Evolutionary conservation across 257 asterid species (phyloP), one percentile per base, ranked within the genome.

Genomic region (Scutellaria barbata): DNA sequence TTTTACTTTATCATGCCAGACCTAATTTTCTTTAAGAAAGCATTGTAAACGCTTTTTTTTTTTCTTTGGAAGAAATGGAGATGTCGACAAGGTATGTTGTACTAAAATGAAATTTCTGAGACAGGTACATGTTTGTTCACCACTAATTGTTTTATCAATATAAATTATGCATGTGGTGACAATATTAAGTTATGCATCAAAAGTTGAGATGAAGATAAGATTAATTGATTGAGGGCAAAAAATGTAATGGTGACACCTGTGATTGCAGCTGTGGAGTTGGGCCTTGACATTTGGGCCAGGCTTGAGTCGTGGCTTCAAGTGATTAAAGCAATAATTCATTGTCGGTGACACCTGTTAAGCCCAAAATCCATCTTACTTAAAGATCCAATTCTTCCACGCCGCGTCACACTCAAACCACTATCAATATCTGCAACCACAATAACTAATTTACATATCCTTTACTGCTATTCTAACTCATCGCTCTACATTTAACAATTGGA

Each of bases 1-100:
- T 64, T 64, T 76, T 80, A 70, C 43, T 71, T 71, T 67, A 54
- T 82, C 89, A 85, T 82, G 87, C 80, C 47, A 69, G 83, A 9
- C 81, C 83, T 63, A 57, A 68, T 80, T 76, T 82, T 78, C 83
- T 67, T 25, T 42, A 13, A 14, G 8, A 55, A 73, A 22, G 25
- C 25, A 22, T 22, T 22, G 2, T 22, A 22, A 22, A 20, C 1
- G 25, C 25, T 1, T 22, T 22, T 22, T 22, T 22, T 22, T 22
- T 22, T 1, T 22, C 2, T 22, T 22, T 22, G 13, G 6, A 4
- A 14, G 20, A 53, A 51, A 50, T 9, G 25, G 10, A 14, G 66
- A 55, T 63, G 41, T 13, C 12, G 2, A 40, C 42, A 8, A 56
- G 73, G 73, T 66, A 74, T 6, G 45, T 37, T 30, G 16, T 43